Evolutionary conservation across 225 moss, liverwort and hornwort genomes (phyloP), one percentile per base, ranked within the genome.

Genomic region (Pleurozium schreberi): DNA sequence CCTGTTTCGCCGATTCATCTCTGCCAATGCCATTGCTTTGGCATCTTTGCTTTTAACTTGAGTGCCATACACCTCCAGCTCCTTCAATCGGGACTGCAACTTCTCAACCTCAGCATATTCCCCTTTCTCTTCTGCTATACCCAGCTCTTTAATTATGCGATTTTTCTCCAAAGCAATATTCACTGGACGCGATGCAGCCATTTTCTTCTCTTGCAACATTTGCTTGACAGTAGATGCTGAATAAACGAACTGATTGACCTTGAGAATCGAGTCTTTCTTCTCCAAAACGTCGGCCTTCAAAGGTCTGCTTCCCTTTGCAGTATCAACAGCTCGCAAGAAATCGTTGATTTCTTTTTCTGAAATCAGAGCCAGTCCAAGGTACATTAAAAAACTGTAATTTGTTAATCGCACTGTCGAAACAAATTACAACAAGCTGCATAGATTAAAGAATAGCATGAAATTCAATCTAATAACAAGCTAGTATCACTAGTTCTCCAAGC

Each of bases 1-100:
- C 95, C 93, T 96, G 80, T 99, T 99, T 76, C 96, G 94, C 49
- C 97, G 92, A 94, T 99, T 99, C 99, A 99, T 99, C 89, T 96
- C 99, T 81, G 99, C 96, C 66, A 99, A 88, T 64, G 97, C 97
- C 89, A 99, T 93, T 45, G 99, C 99, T 92, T 99, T 99, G 30
- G 96, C 93, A 87, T 96, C 97, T 93, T 99, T 99, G 86, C 96
- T 99, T 91, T 97, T 97, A 49, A 92, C 91, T 93, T 94, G 94
- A 85, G 80, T 62, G 23, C 95, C 93, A 73, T 89, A 93, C 86
- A 93, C 90, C 88, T 99, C 99, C 91, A 99, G 89, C 87, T 96
- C 97, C 87, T 92, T 99, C 75, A 99, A 77, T 88, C 96, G 91
- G 26, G 89, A 90, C 90, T 99, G 96, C 80, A 99, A 92, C 90